Conservation (phyloP, 2,329 filamentous ascomycete species). For the Colletotrichum eleusines region DNA sequence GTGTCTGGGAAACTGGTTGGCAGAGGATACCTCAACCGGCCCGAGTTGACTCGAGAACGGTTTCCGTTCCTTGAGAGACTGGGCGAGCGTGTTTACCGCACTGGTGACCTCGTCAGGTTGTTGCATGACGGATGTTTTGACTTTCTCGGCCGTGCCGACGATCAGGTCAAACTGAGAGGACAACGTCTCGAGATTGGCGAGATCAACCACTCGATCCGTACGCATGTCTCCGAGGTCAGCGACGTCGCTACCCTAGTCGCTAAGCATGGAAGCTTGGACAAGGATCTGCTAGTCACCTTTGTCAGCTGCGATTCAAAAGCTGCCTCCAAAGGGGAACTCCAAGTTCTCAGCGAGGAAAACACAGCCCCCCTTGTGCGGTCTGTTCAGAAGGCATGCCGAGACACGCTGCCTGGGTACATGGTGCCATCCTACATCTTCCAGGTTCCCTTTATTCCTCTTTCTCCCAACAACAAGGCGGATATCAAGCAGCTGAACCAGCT, state of each 20-base stretch:
- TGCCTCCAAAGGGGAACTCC: conserved; percentile 34
- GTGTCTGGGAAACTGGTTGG: conserved; percentile 89
- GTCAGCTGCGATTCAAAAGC: conserved; percentile 57
- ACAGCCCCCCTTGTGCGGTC: conserved; percentile 46
- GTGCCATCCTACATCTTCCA: conserved; percentile 86
- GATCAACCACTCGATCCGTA: conserved; percentile 85
- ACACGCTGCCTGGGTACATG: conserved; percentile 86
- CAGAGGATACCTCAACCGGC: conserved; percentile 86
- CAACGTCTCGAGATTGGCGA: conserved; percentile 91
- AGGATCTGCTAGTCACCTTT: conserved; percentile 87
- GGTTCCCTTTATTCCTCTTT: conserved; percentile 80
- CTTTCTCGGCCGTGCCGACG: conserved; percentile 88
- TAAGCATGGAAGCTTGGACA: conserved; percentile 77
- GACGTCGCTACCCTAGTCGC: conserved; percentile 83
- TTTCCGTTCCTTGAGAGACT: conserved; percentile 75
- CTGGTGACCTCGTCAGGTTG: conserved; percentile 87
- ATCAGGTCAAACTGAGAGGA: conserved; percentile 91
- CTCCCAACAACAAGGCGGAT: conserved; percentile 91
- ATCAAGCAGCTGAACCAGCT: conserved; percentile 74
- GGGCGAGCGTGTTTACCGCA: conserved; percentile 80
- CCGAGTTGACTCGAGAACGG: conserved; percentile 79
- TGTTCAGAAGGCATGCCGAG: conserved; percentile 67
- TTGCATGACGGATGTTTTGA: conserved; percentile 85
- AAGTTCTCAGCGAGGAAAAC: conserved; percentile 43
- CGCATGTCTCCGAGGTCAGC: conserved; percentile 66